Evolutionary conservation across 345 rosid species (phyloP).

Genomic region (Hypericum androsaemum): DNA sequence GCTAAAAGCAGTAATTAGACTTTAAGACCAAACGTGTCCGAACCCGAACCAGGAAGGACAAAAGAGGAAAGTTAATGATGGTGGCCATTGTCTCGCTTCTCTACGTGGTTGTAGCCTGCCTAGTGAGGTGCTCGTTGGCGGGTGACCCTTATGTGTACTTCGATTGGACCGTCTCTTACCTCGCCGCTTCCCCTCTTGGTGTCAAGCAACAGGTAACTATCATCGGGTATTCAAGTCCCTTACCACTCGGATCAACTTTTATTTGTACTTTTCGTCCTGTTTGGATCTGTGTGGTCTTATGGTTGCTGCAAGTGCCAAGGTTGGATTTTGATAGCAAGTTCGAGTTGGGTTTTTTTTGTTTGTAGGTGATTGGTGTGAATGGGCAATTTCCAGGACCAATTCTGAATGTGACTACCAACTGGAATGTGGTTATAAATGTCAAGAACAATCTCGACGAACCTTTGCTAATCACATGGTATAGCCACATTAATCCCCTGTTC

Average conservation of each 20-base stretch:
- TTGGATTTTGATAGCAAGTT: too few relatives aligned
- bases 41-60: too few relatives aligned
- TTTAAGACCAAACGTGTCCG: too few relatives aligned
- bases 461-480: conserved; percentile 55
- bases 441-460: conserved; percentile 27
- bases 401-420: conserved; percentile 24
- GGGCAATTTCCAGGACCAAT: conserved; percentile 24
- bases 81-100: too few relatives aligned
- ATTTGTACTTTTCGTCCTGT: not conserved
- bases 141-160: conserved; percentile 69
- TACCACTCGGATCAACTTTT: too few relatives aligned
- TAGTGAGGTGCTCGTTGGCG: conserved; percentile 18
- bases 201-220: conserved; percentile 53
- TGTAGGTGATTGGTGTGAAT: conserved; percentile 24
- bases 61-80: too few relatives aligned
- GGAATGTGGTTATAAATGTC: conserved; percentile 26
- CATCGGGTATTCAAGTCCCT: not conserved
- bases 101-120: too few relatives aligned
- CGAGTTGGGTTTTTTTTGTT: not conserved
- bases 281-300: not conserved
- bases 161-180: conserved; percentile 87
- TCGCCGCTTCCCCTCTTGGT: conserved; percentile 57
- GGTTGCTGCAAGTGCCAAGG: too few relatives aligned
- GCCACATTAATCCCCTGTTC: too few relatives aligned
- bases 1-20: too few relatives aligned